A percentile compares a stretch with the other conserved stretches of the same genome.
These are phyloP conservation scores for Cordyceps sp. DNA, from an alignment of 2,329 filamentous ascomycete species.

Conservation along the genomic window DNA sequence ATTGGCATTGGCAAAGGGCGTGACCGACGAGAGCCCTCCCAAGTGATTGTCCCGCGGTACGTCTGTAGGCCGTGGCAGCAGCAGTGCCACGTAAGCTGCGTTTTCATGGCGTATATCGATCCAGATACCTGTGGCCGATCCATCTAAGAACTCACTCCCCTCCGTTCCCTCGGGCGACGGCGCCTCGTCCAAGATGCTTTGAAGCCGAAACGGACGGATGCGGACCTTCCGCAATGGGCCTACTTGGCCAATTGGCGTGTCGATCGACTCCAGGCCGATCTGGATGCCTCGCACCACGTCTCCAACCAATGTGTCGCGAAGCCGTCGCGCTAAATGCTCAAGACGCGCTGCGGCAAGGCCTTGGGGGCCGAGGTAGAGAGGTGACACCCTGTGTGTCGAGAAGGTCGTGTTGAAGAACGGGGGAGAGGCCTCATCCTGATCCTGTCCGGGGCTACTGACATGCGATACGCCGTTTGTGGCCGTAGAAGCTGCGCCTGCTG, in stretches of 20 bases:
- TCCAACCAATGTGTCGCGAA: slow-evolving; percentile 38
- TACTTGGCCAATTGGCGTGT: slow-evolving; percentile 20
- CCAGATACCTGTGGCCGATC: slow-evolving; percentile 18
- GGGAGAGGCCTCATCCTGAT: background rate
- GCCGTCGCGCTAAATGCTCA: slow-evolving; percentile 23
- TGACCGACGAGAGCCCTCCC: too few relatives aligned
- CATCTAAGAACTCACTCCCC: slow-evolving; percentile 6
- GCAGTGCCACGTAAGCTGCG: slow-evolving; percentile 29
- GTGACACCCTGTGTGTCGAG: slow-evolving; percentile 37
- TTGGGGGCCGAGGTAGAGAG: slow-evolving; percentile 29
- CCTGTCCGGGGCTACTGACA: too few relatives aligned
- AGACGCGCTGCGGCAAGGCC: slow-evolving; percentile 22
- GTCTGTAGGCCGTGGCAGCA: too few relatives aligned
- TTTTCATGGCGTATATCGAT: slow-evolving; percentile 37
- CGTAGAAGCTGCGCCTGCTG: too few relatives aligned
- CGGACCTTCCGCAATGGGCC: slow-evolving; percentile 27
- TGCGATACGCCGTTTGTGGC: background rate
- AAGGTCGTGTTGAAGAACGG: slow-evolving; percentile 43
- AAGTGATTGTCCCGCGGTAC: too few relatives aligned
- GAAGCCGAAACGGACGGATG: slow-evolving; percentile 26
- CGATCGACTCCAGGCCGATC: slow-evolving; percentile 27
- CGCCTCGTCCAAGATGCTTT: slow-evolving; percentile 14
- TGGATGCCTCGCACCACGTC: slow-evolving; percentile 45
- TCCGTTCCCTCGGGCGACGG: slow-evolving; percentile 5
- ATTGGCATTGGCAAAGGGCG: slow-evolving; percentile 1